These are phyloP conservation scores for Cinnamomum micranthum DNA, from an alignment of 164 flowering plant genomes.

Conservation along the genomic window DNA sequence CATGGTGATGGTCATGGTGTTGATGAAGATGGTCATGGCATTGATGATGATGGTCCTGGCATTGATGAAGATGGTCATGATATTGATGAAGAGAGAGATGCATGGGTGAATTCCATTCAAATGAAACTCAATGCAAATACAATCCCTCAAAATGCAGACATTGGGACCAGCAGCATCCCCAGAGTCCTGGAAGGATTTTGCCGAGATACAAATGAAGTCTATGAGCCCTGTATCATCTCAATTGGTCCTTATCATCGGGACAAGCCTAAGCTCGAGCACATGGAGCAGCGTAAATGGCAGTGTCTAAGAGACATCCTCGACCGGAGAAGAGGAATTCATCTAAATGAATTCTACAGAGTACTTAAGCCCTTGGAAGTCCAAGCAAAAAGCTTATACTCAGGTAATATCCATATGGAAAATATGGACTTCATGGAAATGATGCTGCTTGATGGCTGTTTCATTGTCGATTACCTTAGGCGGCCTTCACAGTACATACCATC, in stretches of 20 bases:
- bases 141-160: too few species aligned
- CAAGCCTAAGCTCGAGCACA: not conserved
- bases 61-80: too few species aligned
- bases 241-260: slow-evolving; percentile 6
- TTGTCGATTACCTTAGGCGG: not conserved
- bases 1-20: too few species aligned
- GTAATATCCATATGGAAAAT: not conserved
- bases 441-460: slow-evolving; percentile 3
- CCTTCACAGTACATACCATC: not conserved
- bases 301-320: slow-evolving; percentile 18
- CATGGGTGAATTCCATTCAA: too few species aligned
- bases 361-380: slow-evolving; percentile 27
- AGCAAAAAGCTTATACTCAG: not conserved
- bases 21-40: too few species aligned
- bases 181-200: slow-evolving; percentile 7
- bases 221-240: slow-evolving; percentile 1
- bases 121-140: too few species aligned
- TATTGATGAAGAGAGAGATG: too few species aligned
- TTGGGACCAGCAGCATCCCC: slow-evolving; percentile 14
- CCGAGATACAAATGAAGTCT: not conserved
- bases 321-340: slow-evolving; percentile 25
- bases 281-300: slow-evolving; percentile 7
- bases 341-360: slow-evolving; percentile 18
- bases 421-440: slow-evolving; percentile 1
- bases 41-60: too few species aligned